Base-by-base conservation (phyloP, 2,329 filamentous ascomycete species). In the Venturia aucupariae region DNA sequence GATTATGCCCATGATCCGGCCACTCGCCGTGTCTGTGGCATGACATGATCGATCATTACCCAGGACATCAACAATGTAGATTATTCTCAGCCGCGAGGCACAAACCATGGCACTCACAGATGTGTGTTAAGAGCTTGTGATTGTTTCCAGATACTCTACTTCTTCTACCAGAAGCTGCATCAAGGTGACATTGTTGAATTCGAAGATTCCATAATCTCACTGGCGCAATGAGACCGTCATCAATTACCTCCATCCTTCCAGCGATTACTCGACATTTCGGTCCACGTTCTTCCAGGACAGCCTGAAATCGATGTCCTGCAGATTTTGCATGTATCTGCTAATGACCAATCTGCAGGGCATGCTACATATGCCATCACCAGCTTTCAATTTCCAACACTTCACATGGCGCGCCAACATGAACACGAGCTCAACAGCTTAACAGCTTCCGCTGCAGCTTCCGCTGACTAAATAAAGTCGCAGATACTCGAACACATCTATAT, bases 1-100 rank as follows among this genome's bases (percentile, higher is more conserved):
- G 89, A 94, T 75, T 86, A 89, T 72, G 86, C 90, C 70, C 90
- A 93, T 41, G 59, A 41, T 60, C 59, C 51, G 19, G 51, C 51
- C 15, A 57, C 51, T n/a, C 51, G 51, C 17, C 51, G 51, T 35
- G 51, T 57, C 27, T 57, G 51, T n/a, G 27, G 6, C 13, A 3
- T 35, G n/a, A n/a, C n/a, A n/a, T 1, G 5, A 15, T 57, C 35
- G 51, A 57, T 22, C 13, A 27, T 4, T 22, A 51, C 27, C 7
- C 30, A 32, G 30, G 2, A 19, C 5, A 1, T 15, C 24, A 35
- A 22, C 6, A 35, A 35, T 35, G 13, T 35, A 19, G 11, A 57
- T 11, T 41, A 10, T 32, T 32, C 10, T n/a, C 4, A 57, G 30
- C 27, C 19, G 27, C 51, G 19, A 32, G 51, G 17, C 27, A 35